These are phyloP conservation scores for Coemansia sp. DNA, from an alignment of 192 early-diverging fungal species.

Conservation along the genomic window DNA sequence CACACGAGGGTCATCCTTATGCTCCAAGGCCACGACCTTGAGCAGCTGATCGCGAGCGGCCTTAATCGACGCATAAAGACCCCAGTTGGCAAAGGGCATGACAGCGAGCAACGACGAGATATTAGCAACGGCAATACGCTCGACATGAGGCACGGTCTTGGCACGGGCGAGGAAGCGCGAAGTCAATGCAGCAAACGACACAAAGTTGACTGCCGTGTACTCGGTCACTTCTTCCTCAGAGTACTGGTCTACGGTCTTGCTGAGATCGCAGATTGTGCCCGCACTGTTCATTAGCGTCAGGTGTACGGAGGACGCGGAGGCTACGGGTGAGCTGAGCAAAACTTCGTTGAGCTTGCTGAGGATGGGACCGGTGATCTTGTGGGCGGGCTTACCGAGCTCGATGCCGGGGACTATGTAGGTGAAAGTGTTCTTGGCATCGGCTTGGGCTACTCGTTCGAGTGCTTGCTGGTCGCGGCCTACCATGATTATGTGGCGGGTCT, in stretches of 20 bases:
- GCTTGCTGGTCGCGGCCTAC: slow-evolving; percentile 60
- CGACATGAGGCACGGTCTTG: slow-evolving; percentile 2
- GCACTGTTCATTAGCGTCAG: slow-evolving; percentile 74
- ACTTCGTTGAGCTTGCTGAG: slow-evolving; percentile 16
- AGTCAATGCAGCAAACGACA: slow-evolving; percentile 58
- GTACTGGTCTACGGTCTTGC: slow-evolving; percentile 60
- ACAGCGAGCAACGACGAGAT: slow-evolving; percentile 79
- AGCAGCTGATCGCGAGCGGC: slow-evolving; percentile 82
- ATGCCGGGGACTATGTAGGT: slow-evolving; percentile 23
- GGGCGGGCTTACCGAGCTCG: slow-evolving; percentile 17
- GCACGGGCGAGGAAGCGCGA: slow-evolving; percentile 36
- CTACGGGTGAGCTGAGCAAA: neutral
- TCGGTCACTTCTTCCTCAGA: slow-evolving; percentile 48
- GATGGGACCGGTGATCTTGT: neutral
- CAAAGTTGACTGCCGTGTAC: slow-evolving; percentile 64
- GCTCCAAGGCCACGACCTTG: slow-evolving; percentile 69
- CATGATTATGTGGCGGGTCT: slow-evolving; percentile 57
- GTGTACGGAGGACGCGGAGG: slow-evolving; percentile 30
- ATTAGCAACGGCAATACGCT: slow-evolving; percentile 64
- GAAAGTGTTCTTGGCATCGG: slow-evolving; percentile 16
- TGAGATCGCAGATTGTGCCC: slow-evolving; percentile 71
- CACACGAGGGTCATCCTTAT: slow-evolving; percentile 53
- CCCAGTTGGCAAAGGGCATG: slow-evolving; percentile 77
- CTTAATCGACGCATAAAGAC: slow-evolving; percentile 77
- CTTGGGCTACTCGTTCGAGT: slow-evolving; percentile 23